Conservation (phyloP, 2,329 filamentous ascomycete species). For the Pseudopithomyces maydicus region DNA sequence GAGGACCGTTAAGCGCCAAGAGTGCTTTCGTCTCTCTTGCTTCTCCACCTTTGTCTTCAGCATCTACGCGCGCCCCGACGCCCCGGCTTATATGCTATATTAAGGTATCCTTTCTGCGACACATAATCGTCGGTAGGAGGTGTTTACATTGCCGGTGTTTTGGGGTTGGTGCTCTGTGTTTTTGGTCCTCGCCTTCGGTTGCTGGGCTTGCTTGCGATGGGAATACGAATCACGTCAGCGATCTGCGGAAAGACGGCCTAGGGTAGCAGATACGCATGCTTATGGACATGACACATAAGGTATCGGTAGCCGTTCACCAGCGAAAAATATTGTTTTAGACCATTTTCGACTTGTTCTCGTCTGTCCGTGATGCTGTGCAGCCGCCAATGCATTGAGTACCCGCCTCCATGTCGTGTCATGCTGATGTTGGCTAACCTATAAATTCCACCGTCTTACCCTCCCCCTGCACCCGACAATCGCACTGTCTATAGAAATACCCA, state of each 20-base stretch:
- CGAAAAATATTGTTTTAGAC: constrained; percentile 1
- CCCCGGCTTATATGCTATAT: not conserved
- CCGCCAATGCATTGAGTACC: too few relatives aligned
- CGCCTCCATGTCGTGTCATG: too few relatives aligned
- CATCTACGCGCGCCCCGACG: not conserved
- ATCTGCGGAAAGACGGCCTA: not conserved
- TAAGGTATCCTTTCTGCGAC: not conserved
- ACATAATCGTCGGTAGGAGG: not conserved
- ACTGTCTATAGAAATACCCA: too few relatives aligned
- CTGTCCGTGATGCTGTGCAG: not conserved
- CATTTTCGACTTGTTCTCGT: not conserved
- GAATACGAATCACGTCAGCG: not conserved
- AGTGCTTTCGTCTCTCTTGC: not conserved
- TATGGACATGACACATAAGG: not conserved
- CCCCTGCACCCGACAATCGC: too few relatives aligned
- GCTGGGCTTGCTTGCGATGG: not conserved
- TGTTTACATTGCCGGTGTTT: constrained; percentile 11
- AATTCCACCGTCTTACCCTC: too few relatives aligned
- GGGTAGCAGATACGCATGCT: not conserved
- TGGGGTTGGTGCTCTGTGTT: constrained; percentile 2
- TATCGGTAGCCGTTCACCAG: not conserved
- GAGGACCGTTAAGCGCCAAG: constrained; percentile 46
- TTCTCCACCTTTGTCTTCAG: not conserved
- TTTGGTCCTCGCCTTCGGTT: not conserved
- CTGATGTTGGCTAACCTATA: too few relatives aligned